Base-by-base conservation (phyloP, 805 yeast genomes). In the Suhomyces pyralidae region DNA sequence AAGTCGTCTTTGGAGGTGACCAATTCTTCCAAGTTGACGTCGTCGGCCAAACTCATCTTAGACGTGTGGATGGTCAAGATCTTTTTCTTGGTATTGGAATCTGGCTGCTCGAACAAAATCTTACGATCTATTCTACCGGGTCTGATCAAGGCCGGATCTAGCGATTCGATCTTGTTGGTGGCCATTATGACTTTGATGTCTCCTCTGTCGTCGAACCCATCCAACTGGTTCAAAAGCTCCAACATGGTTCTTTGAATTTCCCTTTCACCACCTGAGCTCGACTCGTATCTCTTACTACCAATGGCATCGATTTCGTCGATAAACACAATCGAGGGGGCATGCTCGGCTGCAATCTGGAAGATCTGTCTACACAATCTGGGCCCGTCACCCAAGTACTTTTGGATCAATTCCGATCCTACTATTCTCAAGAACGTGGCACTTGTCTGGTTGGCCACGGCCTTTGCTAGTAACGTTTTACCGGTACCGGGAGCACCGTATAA, bases 221-320 rank as follows among this genome's bases (percentile, higher is more conserved):
- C 98, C 63, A 93, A 81, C 73, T 93, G 98, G 70, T 93, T 93
- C 65, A 93, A 81, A 64, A 93, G 77, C 74, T 92, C 98, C 81
- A 92, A 79, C 98, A 92, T 93, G 36, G 98, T 93, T 78, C 98
- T 85, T 76, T 93, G 98, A 58, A 93, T 90, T 74, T 93, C 98
- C 61, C 97, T 83, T 74, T 93, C 98, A 67, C 98, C 98, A 44
- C 98, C 97, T 19, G 96, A 86, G 61, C 93, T 96, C 19, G 97
- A 90, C 55, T 93, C 97, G 70, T 93, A 92, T 71, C 99, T 85
- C 70, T 93, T 93, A n/a, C 96, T 88, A 72, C 99, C 99, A 67
- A 94, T 94, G 45, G 99, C 98, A 73, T 94, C 99, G 66, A 94
- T 93, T 76, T 94, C 99, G 75, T 94, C 99, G 59, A 94, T 94